Base-by-base conservation (phyloP, 2,329 filamentous ascomycete species). In the Beauveria varroae region DNA sequence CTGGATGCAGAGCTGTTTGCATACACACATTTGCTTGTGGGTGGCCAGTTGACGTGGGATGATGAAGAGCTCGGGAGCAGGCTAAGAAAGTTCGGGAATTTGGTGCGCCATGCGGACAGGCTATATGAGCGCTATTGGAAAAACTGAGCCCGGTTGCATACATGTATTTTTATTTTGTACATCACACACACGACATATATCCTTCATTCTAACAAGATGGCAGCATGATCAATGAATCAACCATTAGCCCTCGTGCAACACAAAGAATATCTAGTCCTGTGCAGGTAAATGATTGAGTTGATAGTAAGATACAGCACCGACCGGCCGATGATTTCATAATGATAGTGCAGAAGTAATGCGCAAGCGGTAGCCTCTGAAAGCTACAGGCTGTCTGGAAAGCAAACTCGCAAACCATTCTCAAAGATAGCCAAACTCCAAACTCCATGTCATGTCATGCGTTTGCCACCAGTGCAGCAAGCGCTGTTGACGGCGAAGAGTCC, bases 1-100 rank as follows among this genome's bases (percentile, higher is more conserved):
- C 93, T 98, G 67, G 95, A 99, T 74, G 93, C 93, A 7, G 86
- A 85, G 59, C 84, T 98, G 2, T 98, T 97, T 75, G 87, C 91
- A 3, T 99, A 97, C 73, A 93, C 90, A 0, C 86, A 96, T 72
- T 77, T 96, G 56, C 78, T 98, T 57, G 75, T 96, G 57, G 85
- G 89, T 63, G 80, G 86, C 68, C 63, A 64, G 8, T 65, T 91
- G 65, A 78, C 75, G 1, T 93, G 90, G 89, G 78, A 76, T 62
- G 84, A 90, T 61, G 81, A 80, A 63, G 77, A 79, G 58, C 75
- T 96, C 57, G 78, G 73, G 16, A 78, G 81, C 60, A 75, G 83
- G 56, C 69, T 96, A 62, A 73, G 72, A 57, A 76, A 76, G 62
- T 82, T 85, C 67, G 76, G 78, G 7, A 86, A 85, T 67, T 77